Conservation (phyloP, 2,329 filamentous ascomycete species). For the Penicillium sp. region DNA sequence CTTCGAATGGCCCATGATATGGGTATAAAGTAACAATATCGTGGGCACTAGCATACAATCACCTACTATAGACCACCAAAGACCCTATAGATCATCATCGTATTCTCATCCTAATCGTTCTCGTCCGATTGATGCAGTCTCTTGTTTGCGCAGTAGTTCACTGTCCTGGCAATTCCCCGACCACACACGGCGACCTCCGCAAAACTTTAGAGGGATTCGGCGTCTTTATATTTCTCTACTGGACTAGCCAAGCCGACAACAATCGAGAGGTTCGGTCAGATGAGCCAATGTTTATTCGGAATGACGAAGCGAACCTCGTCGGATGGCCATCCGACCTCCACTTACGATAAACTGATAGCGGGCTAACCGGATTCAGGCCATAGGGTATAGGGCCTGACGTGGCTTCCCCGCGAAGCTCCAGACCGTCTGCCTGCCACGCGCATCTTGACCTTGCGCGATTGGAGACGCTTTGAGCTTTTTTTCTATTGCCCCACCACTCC, state of each 20-base stretch:
- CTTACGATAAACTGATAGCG: background rate
- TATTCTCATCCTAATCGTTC: background rate
- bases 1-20: no score
- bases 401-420: slow-evolving; percentile 23
- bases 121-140: slow-evolving; percentile 1
- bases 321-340: background rate
- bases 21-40: no score
- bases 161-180: slow-evolving; percentile 2
- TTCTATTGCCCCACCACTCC: slow-evolving; percentile 16
- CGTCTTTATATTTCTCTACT: slow-evolving; percentile 2
- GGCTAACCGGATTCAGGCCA: background rate
- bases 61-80: no score
- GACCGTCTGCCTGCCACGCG: background rate
- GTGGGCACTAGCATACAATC: no score
- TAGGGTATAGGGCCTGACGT: slow-evolving; percentile 20
- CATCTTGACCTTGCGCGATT: slow-evolving; percentile 3
- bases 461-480: slow-evolving; percentile 28
- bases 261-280: slow-evolving; percentile 14
- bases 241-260: slow-evolving; percentile 10
- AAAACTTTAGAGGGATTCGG: slow-evolving; percentile 1
- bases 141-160: slow-evolving; percentile 13
- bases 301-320: background rate
- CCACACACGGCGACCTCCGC: slow-evolving; percentile 16
- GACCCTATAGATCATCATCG: background rate
- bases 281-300: slow-evolving; percentile 14